Evolutionary conservation across 768 basidiomycete species (phyloP), one percentile per base, ranked within the genome.

Genomic region (Mrakia blollopis): DNA sequence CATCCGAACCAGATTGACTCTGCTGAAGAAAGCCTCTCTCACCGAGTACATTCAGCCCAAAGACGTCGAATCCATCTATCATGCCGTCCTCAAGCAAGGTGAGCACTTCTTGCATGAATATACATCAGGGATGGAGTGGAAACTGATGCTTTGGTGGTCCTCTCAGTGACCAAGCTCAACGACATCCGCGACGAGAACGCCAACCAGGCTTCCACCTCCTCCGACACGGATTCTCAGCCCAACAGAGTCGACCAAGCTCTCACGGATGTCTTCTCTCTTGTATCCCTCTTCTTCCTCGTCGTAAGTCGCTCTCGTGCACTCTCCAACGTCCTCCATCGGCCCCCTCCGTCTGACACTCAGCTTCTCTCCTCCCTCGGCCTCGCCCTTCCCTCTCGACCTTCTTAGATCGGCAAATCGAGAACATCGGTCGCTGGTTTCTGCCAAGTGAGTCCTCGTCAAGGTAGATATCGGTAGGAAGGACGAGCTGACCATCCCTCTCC

Each of bases 271-370:
- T 98, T 98, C 85, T 91, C 89, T 81, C 87, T 99, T 69, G 88
- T 99, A 62, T 96, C 94, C 21, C 88, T 99, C 79, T 98, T 97
- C 87, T 99, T 94, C 86, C 89, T 99, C 80, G 97, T 95, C 52
- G 76, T 77, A n/a, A 52, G 76, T 61, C 44, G 7, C 73, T 25
- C 14, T 13, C 52, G 13, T 37, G 54, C 52, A 25, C 10, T 72
- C 50, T 25, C 23, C 23, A 21, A 39, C 60, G 3, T 54, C 32
- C 63, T 47, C 28, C 44, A 25, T 74, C 57, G 16, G 50, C 32
- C 35, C 63, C 44, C 35, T 39, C 63, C 63, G 25, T 28, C 60
- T 44, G 11, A 28, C 41, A 8, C 0, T 28, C n/a, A 25, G 8
- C 52, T 57, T 35, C n/a, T 30, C 70, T 52, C 72, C 28, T 61